phyloP scores from a whole-genome alignment of 2,329 filamentous ascomycete species.

The Lachnellula occidentalis region DNA sequence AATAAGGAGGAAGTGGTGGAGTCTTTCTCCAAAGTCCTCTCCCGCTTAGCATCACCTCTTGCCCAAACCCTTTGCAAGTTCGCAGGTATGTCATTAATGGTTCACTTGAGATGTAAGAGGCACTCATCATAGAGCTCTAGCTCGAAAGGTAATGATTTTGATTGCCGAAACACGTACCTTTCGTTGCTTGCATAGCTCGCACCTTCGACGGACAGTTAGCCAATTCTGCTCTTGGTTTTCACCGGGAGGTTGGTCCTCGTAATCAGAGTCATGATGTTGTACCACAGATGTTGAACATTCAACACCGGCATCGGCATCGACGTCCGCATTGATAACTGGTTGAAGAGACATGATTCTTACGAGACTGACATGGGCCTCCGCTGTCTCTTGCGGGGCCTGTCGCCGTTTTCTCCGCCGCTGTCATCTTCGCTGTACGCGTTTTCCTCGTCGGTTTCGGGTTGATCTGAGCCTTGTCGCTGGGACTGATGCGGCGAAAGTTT shows the following conservation, averaged over 20 bases:
- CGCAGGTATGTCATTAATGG: neutral
- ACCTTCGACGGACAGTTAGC: conserved; percentile 42
- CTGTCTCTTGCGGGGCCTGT: conserved; percentile 41
- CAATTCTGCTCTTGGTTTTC: conserved; percentile 21
- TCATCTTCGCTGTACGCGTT: conserved; percentile 30
- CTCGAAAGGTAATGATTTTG: neutral
- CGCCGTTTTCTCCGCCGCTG: conserved; percentile 29
- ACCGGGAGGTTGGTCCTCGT: conserved; percentile 11
- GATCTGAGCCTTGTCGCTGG: conserved; percentile 20
- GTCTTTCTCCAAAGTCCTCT: neutral
- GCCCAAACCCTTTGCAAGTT: neutral
- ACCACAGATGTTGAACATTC: conserved; percentile 11
- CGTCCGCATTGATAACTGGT: conserved; percentile 7
- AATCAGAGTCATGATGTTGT: conserved; percentile 9
- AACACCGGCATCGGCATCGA: conserved; percentile 7
- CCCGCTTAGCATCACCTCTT: neutral
- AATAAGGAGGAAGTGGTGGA: no score
- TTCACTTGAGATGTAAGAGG: neutral
- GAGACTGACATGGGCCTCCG: conserved; percentile 45
- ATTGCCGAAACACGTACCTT: conserved; percentile 49
- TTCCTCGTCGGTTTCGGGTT: conserved; percentile 30
- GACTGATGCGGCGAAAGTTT: conserved; percentile 26
- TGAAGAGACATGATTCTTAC: conserved; percentile 33
- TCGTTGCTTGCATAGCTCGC: conserved; percentile 74
- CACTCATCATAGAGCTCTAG: neutral